Base-by-base conservation (phyloP, 2,329 filamentous ascomycete genomes). In the Fusarium sp. region DNA sequence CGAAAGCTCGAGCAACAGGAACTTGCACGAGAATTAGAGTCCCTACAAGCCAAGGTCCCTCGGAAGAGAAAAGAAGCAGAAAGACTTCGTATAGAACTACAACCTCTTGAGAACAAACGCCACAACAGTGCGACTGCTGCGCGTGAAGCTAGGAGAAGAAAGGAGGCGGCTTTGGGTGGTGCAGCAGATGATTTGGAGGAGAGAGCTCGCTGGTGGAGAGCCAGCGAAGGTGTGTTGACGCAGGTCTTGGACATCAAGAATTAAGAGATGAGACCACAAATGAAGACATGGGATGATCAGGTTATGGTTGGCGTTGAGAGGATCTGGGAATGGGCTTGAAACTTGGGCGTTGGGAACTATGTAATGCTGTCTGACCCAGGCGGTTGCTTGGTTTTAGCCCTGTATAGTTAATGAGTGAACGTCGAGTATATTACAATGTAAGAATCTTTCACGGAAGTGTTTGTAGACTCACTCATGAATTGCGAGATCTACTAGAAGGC, bases 141-240 rank as follows among this genome's bases (percentile, higher is more conserved):
- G n/a, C 87, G 84, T 70, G 92, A 94, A 73, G 92, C 92, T 15
- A 86, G 85, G 77, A 84, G 88, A 74, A 85, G 91, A 72, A 91
- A 89, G 77, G 91, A 93, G 73, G 85, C 85, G 13, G 85, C 89
- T 11, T 80, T 90, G 10, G 88, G 88, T 8, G 91, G 90, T 8
- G 87, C 89, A 41, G 88, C 88, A 18, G 92, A 93, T 72, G 91
- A 94, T 73, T 78, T 94, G 31, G 92, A 94, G 77, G 90, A 92
- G 78, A 86, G 89, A 71, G 92, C 91, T 8, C 84, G 92, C 69
- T 95, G 92, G 92, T 89, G 90, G 80, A 86, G 88, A 69, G 90
- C 89, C 20, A 89, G 88, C n/a, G 91, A 93, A 75, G 80, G 82
- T 11, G 85, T 84, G 15, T 77, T 94, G 77, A 88, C 82, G 74